These are phyloP conservation scores for Papiliotrema terrestris DNA, from an alignment of 1,284 basidiomycete species.

Conservation along the genomic window DNA sequence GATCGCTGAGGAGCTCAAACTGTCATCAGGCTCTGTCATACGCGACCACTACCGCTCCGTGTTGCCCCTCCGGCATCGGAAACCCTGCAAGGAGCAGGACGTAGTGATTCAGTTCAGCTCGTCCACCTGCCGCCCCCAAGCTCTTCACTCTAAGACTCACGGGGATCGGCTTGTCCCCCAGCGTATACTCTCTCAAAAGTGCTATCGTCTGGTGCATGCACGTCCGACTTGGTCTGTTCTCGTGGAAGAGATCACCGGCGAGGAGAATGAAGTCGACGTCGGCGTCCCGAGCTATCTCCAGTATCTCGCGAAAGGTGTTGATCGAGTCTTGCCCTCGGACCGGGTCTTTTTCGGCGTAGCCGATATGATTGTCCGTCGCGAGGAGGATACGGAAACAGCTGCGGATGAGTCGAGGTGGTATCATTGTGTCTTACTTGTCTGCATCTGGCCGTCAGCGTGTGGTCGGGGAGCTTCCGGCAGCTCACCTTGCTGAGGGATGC, in stretches of 20 bases:
- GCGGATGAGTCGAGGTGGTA: not conserved
- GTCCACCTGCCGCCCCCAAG: no score
- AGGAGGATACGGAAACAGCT: conserved; percentile 71
- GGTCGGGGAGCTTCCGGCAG: no score
- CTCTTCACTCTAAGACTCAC: conserved; percentile 25
- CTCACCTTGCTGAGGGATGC: no score
- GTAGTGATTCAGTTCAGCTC: no score
- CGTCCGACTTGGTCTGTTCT: conserved; percentile 89
- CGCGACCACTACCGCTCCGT: no score
- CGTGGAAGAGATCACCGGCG: conserved; percentile 95
- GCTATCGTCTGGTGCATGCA: conserved; percentile 86
- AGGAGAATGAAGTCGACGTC: conserved; percentile 92
- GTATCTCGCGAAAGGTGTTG: conserved; percentile 89
- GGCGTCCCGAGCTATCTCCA: conserved; percentile 82
- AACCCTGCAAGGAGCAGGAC: no score
- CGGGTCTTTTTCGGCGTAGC: conserved; percentile 91
- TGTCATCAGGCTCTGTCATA: conserved; percentile 46
- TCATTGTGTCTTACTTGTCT: no score
- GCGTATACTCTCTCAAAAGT: conserved; percentile 81
- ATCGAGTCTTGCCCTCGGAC: conserved; percentile 92
- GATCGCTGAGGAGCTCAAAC: conserved; percentile 87
- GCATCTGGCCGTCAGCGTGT: no score
- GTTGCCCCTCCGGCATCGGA: no score
- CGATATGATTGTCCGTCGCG: conserved; percentile 94
- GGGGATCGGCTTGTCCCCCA: conserved; percentile 76